phyloP scores from a whole-genome alignment of 2,329 filamentous ascomycete genomes.

The Huntiella savannae region DNA sequence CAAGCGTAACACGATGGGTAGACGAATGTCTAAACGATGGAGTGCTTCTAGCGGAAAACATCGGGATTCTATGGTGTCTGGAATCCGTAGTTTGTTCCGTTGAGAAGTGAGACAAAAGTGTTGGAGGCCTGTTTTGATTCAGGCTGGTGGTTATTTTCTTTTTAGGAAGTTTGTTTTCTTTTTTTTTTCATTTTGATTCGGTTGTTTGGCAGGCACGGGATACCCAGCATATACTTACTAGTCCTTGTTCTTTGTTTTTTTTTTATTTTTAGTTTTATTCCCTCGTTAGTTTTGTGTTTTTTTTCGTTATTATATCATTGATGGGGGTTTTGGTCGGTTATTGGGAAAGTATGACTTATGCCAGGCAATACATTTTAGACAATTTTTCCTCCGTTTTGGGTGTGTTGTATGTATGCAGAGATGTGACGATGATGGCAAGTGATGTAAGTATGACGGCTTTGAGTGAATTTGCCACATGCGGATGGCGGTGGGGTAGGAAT shows the following conservation, averaged over 20 bases:
- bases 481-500: too few relatives aligned
- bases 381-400: too few relatives aligned
- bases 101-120: not conserved
- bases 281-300: too few relatives aligned
- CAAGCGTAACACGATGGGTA: not conserved
- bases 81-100: constrained; percentile 10
- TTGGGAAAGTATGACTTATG: too few relatives aligned
- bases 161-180: not conserved
- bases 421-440: too few relatives aligned
- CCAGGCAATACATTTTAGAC: too few relatives aligned
- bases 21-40: constrained; percentile 8
- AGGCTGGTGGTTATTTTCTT: not conserved
- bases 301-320: not conserved
- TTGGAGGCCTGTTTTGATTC: not conserved
- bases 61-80: constrained; percentile 9
- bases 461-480: too few relatives aligned
- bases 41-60: constrained; percentile 7
- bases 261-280: not conserved
- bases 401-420: too few relatives aligned
- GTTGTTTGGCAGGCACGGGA: not conserved
- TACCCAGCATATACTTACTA: constrained; percentile 1
- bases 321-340: too few relatives aligned
- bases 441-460: too few relatives aligned
- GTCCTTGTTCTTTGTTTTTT: constrained; percentile 1
- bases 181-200: not conserved